Evolutionary conservation across 2,329 filamentous ascomycete genomes (phyloP).

Genomic region (Tympanopsis confertula): DNA sequence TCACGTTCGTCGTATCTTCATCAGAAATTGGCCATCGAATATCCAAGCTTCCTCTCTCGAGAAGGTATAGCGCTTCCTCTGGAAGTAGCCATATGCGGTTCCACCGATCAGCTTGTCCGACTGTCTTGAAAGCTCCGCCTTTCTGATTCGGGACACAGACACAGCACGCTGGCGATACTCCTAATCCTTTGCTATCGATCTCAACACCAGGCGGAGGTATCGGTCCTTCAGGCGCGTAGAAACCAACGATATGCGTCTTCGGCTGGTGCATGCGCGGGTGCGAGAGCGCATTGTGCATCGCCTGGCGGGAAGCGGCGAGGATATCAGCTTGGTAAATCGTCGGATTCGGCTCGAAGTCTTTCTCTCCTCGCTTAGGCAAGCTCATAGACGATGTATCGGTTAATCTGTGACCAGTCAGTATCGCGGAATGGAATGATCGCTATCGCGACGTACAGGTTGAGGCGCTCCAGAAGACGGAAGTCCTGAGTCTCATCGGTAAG

Average conservation of each 20-base stretch:
- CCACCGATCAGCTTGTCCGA: constrained; percentile 39
- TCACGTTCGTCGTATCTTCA: constrained; percentile 11
- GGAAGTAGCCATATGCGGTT: constrained; percentile 47
- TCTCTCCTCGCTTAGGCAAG: constrained; percentile 56
- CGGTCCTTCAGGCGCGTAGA: background rate
- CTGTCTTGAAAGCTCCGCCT: constrained; percentile 33
- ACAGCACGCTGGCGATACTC: no score
- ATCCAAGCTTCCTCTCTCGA: constrained; percentile 52
- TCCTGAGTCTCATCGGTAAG: constrained; percentile 55
- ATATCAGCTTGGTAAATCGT: constrained; percentile 47
- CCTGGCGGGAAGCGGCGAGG: constrained; percentile 46
- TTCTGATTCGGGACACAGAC: background rate
- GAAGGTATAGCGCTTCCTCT: constrained; percentile 52
- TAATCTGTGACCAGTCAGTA: background rate
- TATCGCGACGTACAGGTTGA: background rate
- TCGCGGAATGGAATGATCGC: background rate
- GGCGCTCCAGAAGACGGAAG: constrained; percentile 37
- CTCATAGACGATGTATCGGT: constrained; percentile 5
- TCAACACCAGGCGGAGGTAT: background rate
- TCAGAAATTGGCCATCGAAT: constrained; percentile 22
- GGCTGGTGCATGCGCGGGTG: background rate
- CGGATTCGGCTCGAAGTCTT: constrained; percentile 58
- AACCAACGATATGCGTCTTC: background rate
- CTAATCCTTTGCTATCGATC: background rate
- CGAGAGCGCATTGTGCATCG: constrained; percentile 53